Percentiles rank a stretch among this genome's conserved stretches.
phyloP scores from a whole-genome alignment of 2,329 filamentous ascomycete genomes.

The Mycosphaerella sp. region DNA sequence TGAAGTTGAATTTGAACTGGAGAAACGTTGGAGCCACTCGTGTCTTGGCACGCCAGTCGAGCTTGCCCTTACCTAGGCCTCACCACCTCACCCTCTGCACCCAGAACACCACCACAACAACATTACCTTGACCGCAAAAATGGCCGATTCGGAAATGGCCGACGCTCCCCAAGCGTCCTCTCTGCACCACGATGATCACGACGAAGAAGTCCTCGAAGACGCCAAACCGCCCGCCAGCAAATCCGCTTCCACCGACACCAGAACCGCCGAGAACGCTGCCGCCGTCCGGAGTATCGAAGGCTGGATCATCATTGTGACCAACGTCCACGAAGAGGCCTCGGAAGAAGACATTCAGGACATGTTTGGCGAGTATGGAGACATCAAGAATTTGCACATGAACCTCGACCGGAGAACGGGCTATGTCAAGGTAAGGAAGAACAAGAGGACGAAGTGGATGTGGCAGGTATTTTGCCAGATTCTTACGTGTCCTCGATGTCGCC shows the following conservation, averaged over 20 bases:
- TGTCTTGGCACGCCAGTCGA: not conserved
- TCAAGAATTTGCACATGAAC: slow-evolving; percentile 81
- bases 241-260: slow-evolving; percentile 51
- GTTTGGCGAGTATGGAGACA: slow-evolving; percentile 78
- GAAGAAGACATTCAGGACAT: slow-evolving; percentile 76
- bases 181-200: slow-evolving; percentile 5
- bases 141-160: slow-evolving; percentile 49
- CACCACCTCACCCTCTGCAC: not conserved
- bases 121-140: slow-evolving; percentile 16
- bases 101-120: not conserved
- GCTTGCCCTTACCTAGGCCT: no score
- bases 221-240: slow-evolving; percentile 17
- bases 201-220: slow-evolving; percentile 8
- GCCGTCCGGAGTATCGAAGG: slow-evolving; percentile 83
- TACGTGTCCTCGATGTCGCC: no score
- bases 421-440: slow-evolving; percentile 58
- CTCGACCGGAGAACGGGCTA: slow-evolving; percentile 76
- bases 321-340: slow-evolving; percentile 79
- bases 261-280: slow-evolving; percentile 65
- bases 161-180: slow-evolving; percentile 43
- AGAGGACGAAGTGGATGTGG: not conserved
- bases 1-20: not conserved
- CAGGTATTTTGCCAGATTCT: not conserved
- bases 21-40: not conserved
- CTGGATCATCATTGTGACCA: slow-evolving; percentile 82